A percentile compares a stretch with the other conserved stretches of the same genome.
Evolutionary conservation across 208 protist genomes (phyloP).

Genomic region (Leptomonas pyrrhocoris): DNA sequence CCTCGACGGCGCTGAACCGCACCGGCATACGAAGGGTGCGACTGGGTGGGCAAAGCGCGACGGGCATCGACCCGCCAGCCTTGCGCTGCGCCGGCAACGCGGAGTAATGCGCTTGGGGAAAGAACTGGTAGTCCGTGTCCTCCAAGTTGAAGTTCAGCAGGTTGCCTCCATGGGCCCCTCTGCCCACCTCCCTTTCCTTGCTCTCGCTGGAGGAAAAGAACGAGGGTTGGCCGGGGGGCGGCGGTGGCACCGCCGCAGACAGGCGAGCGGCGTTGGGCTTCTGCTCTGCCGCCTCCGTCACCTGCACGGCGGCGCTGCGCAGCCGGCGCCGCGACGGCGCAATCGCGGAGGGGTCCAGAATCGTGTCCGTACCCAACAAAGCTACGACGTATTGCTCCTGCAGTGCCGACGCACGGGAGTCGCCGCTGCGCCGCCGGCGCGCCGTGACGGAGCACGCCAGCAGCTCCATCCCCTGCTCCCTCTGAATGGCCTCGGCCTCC

Average conservation of each 20-base stretch:
- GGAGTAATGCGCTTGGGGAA: slow-evolving; percentile 24
- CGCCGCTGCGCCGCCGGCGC: neutral
- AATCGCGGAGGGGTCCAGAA: slow-evolving; percentile 14
- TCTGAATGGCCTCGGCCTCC: slow-evolving; percentile 13
- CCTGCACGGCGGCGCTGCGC: neutral
- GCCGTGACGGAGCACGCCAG: slow-evolving; percentile 16
- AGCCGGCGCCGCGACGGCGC: neutral
- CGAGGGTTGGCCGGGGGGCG: neutral
- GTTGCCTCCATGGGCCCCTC: no score
- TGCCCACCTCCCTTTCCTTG: no score
- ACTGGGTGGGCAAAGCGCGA: slow-evolving; percentile 20
- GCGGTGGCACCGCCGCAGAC: neutral
- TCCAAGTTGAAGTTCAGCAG: slow-evolving; percentile 10
- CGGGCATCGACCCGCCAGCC: slow-evolving; percentile 13
- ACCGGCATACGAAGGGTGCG: slow-evolving; percentile 22
- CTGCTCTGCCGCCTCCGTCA: neutral
- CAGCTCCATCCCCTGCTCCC: slow-evolving; percentile 13
- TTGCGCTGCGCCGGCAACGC: slow-evolving; percentile 22
- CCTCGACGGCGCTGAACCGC: slow-evolving; percentile 23
- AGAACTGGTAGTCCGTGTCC: slow-evolving; percentile 9
- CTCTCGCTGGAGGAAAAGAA: neutral
- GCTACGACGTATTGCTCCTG: slow-evolving; percentile 32
- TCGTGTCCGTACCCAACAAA: slow-evolving; percentile 19
- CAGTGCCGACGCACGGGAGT: slow-evolving; percentile 6
- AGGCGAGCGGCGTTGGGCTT: neutral